Evolutionary conservation across 805 yeast genomes (phyloP).

Genomic region (Candida jianshihensis): DNA sequence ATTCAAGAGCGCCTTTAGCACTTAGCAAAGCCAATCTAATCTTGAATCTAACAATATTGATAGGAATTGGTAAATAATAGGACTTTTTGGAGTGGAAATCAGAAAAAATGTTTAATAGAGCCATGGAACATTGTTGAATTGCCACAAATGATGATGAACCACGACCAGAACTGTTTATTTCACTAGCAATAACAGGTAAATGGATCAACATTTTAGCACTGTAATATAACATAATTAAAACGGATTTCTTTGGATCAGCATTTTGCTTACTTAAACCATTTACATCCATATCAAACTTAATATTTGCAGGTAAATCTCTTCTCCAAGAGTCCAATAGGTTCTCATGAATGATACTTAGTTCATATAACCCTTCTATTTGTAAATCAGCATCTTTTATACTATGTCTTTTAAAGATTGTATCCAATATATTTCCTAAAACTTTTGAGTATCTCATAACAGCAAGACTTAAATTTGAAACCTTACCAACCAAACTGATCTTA

Average conservation of each 20-base stretch:
- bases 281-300: conserved; percentile 58
- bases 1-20: conserved; percentile 74
- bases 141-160: conserved; percentile 54
- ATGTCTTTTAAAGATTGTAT: conserved; percentile 58
- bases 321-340: conserved; percentile 76
- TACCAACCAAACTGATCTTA: conserved; percentile 58
- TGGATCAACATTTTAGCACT: conserved; percentile 59
- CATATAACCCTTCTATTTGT: conserved; percentile 13
- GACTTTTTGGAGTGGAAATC: conserved; percentile 33
- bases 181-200: conserved; percentile 48
- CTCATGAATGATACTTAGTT: conserved; percentile 41
- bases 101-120: conserved; percentile 47
- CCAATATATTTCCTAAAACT: conserved; percentile 67
- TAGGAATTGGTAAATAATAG: conserved; percentile 52
- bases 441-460: conserved; percentile 63
- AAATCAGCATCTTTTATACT: conserved; percentile 5
- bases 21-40: conserved; percentile 58
- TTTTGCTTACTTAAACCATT: conserved; percentile 36
- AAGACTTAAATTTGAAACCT: conserved; percentile 57
- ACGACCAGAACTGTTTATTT: conserved; percentile 19
- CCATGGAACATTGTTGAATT: conserved; percentile 60
- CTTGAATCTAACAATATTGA: conserved; percentile 54
- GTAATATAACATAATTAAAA: conserved; percentile 52
- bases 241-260: conserved; percentile 34
- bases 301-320: conserved; percentile 52